Evolutionary conservation across 192 early-diverging fungal genomes (phyloP), one percentile per base, ranked within the genome.

Genomic region (Coemansia guatemalensis): DNA sequence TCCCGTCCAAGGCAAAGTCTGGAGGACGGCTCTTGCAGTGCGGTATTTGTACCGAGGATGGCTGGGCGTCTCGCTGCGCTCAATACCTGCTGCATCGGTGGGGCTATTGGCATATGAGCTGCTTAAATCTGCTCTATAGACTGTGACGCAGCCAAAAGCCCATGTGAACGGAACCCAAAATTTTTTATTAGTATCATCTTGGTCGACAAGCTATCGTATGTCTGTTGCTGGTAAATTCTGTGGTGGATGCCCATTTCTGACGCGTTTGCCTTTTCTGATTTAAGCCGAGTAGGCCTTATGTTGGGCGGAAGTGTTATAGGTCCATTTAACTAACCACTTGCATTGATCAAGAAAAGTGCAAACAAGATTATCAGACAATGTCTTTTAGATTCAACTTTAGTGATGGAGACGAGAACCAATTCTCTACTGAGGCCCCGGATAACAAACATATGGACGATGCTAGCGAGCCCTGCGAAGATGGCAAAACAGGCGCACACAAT

Each of bases 341-440:
- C 33, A 6, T 2, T 35, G 33, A 11, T 6, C 7, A 11, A 35
- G 7, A 35, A 6, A 35, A 35, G 33, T 35, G 33, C 33, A 35
- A 11, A 35, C 33, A 35, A 35, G 2, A 24, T 24, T 17, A 23
- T 21, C 33, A 24, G 2, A 58, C 18, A 51, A 80, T 80, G 77
- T 71, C 77, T 22, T 81, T 81, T 50, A 71, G 51, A 60, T 81
- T 81, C 22, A 73, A 75, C 57, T 81, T 81, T 73, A 60, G 64
- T 25, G 56, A 69, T 27, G 53, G 52, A 30, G 60, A 56, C 21
- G 64, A 73, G n/a, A 70, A 50, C 44, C 73, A 72, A 25, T 29
- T 17, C 35, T 30, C 52, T 8, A 23, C 61, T 24, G 35, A 24
- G 11, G 33, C 44, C 2, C 0, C 20, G 1, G 63, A 20, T 39